Base-by-base conservation (phyloP, 148 eudicot genomes). In the Vaccinium macrocarpon region DNA sequence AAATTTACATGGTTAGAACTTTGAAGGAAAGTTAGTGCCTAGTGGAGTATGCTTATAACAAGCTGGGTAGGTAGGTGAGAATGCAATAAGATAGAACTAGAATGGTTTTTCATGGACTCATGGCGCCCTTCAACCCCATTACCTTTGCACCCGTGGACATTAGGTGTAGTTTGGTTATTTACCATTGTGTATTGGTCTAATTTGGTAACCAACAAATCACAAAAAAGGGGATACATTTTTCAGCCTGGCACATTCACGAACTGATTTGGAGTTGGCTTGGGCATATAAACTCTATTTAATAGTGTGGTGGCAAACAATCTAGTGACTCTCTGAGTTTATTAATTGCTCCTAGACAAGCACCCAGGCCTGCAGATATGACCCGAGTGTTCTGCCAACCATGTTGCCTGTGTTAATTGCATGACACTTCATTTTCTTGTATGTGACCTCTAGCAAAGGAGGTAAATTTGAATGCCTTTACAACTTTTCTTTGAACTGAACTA, bases 321-420 rank as follows among this genome's bases (percentile, higher is more conserved):
- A 57, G 42, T 64, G 76, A 53, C 84, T 84, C 84, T 81, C 72
- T 51, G 85, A 82, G 81, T 86, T 85, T 89, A 56, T 83, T 76
- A 66, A 83, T 89, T 74, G 81, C 80, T 84, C 84, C 62, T 79
- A 66, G 76, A 23, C 56, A 56, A 81, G 76, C 75, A 13, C 84
- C 51, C 51, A 82, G 84, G 77, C 62, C 50, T 49, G 76, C 48
- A 68, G 61, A 66, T 64, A 76, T 56, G 7, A 66, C 56, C 42
- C 23, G 2, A n/a, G 75, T 62, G 70, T 80, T 80, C 82, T 80
- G 83, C 84, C 79, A 23, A 80, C 64, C 79, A 81, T 86, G 77
- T 84, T 88, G 79, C 75, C 75, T n/a, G 83, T 81, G 77, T 55
- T 86, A 53, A 19, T 82, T 86, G 84, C 68, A 70, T 53, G 80